phyloP scores from a whole-genome alignment of 306 rosid genomes.

The Quercus aquifolioides region DNA sequence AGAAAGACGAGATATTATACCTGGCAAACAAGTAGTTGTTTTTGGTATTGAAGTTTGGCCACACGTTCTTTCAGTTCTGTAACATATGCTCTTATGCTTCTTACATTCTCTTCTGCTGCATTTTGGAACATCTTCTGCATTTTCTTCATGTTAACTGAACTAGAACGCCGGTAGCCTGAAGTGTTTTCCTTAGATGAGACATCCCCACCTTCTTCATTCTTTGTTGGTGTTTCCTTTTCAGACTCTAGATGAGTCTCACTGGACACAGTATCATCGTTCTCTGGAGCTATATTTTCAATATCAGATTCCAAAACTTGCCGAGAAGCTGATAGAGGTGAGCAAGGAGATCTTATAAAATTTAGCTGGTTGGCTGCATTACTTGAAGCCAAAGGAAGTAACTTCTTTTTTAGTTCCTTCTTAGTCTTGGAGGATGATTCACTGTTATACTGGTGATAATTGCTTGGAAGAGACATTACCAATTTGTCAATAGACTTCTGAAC shows the following conservation, averaged over 20 bases:
- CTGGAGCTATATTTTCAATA: constrained; percentile 77
- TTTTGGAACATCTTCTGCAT: constrained; percentile 99
- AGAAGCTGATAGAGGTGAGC: constrained; percentile 84
- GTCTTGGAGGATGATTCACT: constrained; percentile 62
- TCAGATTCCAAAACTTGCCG: constrained; percentile 67
- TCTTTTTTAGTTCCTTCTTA: constrained; percentile 70
- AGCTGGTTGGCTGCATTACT: constrained; percentile 61
- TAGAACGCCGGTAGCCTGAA: constrained; percentile 70
- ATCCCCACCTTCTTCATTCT: constrained; percentile 89
- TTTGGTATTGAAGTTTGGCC: constrained; percentile 97
- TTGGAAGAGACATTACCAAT: constrained; percentile 96
- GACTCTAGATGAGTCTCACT: constrained; percentile 55
- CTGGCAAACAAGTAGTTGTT: constrained; percentile 98
- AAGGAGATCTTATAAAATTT: constrained; percentile 77
- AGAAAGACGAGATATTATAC: constrained; percentile 30
- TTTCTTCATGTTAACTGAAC: constrained; percentile 99
- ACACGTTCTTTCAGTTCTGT: constrained; percentile 99
- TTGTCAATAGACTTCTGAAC: constrained; percentile 98
- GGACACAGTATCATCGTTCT: constrained; percentile 52
- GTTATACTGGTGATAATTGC: constrained; percentile 51
- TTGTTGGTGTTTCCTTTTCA: constrained; percentile 84
- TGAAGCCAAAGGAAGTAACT: constrained; percentile 74
- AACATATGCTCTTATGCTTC: constrained; percentile 94
- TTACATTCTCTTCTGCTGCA: constrained; percentile 99
- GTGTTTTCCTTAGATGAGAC: constrained; percentile 80